phyloP scores from a whole-genome alignment of 139 green algal species.

The Tetraselmis chui region DNA sequence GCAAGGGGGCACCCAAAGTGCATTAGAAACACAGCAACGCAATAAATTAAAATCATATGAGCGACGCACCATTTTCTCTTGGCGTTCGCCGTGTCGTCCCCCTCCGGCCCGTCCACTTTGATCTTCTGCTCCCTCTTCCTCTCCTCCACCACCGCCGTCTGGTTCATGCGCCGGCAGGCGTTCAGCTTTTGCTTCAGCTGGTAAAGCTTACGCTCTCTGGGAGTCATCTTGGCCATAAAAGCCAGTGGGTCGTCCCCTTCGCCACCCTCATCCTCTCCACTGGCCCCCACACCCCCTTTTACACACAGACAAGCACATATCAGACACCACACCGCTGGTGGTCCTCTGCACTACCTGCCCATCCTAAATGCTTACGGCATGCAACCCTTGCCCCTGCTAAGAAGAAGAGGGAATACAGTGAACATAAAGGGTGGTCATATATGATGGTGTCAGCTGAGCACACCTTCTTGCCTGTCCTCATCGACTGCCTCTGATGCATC shows the following conservation, averaged over 20 bases:
- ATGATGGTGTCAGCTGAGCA: too few species aligned
- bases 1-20: too few species aligned
- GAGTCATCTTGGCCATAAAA: conserved; percentile 37
- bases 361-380: too few species aligned
- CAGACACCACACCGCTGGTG: too few species aligned
- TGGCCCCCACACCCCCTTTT: too few species aligned
- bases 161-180: conserved; percentile 78
- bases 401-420: too few species aligned
- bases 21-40: too few species aligned
- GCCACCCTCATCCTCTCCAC: conserved; percentile 15
- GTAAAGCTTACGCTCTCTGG: conserved; percentile 74
- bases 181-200: conserved; percentile 75
- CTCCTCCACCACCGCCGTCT: conserved; percentile 80
- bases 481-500: neutral
- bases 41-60: neutral
- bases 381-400: too few species aligned
- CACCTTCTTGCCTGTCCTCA: neutral
- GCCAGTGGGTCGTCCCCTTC: neutral
- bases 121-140: conserved; percentile 42
- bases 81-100: conserved; percentile 5
- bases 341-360: too few species aligned
- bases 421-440: too few species aligned
- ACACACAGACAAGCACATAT: too few species aligned
- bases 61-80: conserved; percentile 52
- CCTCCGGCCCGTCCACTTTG: conserved; percentile 11